Conservation (phyloP, 2,329 filamentous ascomycete species). For the Penicillium capsulatum region DNA sequence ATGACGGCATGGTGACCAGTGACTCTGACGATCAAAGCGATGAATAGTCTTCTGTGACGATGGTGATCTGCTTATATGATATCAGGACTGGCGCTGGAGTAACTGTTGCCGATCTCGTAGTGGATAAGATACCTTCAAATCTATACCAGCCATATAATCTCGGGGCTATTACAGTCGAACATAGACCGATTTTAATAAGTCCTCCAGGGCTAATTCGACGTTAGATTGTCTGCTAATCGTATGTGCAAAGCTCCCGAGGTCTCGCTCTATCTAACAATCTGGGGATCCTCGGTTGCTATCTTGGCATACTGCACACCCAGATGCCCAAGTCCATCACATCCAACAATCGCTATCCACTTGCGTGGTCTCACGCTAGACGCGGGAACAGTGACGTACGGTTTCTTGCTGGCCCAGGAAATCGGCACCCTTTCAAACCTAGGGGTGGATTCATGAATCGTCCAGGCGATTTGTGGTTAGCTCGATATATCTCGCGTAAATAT, state of each 20-base stretch:
- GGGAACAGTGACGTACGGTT: conserved; percentile 15
- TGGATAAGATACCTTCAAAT: too few relatives aligned
- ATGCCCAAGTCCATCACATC: conserved; percentile 29
- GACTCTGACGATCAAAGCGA: conserved; percentile 36
- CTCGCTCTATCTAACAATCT: too few relatives aligned
- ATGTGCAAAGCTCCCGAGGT: too few relatives aligned
- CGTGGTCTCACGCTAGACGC: conserved; percentile 21
- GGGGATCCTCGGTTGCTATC: too few relatives aligned
- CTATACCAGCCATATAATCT: too few relatives aligned
- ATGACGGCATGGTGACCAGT: conserved; percentile 32
- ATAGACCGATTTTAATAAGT: conserved; percentile 13
- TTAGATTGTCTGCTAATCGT: conserved; percentile 12
- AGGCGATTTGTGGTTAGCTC: conserved; percentile 14
- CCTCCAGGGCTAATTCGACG: conserved; percentile 13
- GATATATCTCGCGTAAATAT: too few relatives aligned
- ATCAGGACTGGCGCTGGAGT: too few relatives aligned
- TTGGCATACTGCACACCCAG: conserved; percentile 34
- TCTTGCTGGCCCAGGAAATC: conserved; percentile 36
- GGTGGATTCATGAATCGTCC: conserved; percentile 21
- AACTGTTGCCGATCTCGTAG: too few relatives aligned
- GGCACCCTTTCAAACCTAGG: conserved; percentile 30
- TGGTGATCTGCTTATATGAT: neutral
- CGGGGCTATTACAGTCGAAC: too few relatives aligned
- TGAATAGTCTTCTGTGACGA: conserved; percentile 21
- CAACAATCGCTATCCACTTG: conserved; percentile 28